Evolutionary conservation across 1,284 basidiomycete genomes (phyloP).

Genomic region (Exsudoporus floridanus): DNA sequence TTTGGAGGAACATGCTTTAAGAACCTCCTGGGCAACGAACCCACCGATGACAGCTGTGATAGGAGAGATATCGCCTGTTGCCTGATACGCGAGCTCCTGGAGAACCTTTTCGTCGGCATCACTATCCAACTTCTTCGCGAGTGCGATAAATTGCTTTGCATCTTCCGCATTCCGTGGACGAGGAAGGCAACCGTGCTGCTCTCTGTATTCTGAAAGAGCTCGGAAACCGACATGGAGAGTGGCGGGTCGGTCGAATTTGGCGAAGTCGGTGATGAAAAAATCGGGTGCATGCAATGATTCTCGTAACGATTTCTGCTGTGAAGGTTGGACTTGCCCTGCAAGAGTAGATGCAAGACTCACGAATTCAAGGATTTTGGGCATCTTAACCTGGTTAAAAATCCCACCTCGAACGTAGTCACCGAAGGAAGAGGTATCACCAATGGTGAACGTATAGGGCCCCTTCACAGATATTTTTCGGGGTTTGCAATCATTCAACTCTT

Average conservation of each 20-base stretch:
- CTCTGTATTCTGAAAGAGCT: constrained; percentile 82
- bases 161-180: constrained; percentile 84
- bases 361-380: constrained; percentile 95
- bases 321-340: constrained; percentile 2
- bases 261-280: constrained; percentile 94
- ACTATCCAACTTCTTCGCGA: constrained; percentile 78
- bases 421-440: constrained; percentile 83
- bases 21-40: constrained; percentile 96
- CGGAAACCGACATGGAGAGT: constrained; percentile 95
- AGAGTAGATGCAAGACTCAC: constrained; percentile 48
- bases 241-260: constrained; percentile 93
- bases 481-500: constrained; percentile 85
- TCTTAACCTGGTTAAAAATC: constrained; percentile 98
- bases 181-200: constrained; percentile 72
- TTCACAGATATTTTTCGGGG: constrained; percentile 93
- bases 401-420: constrained; percentile 87
- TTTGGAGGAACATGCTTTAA: constrained; percentile 97
- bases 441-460: constrained; percentile 94
- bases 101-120: constrained; percentile 83
- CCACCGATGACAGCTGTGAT: constrained; percentile 94
- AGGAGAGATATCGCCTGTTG: constrained; percentile 90
- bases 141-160: constrained; percentile 66
- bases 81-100: constrained; percentile 89
- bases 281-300: constrained; percentile 86
- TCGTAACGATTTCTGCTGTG: constrained; percentile 82